phyloP scores from a whole-genome alignment of 257 asterid species.

The Scutellaria galericulata region DNA sequence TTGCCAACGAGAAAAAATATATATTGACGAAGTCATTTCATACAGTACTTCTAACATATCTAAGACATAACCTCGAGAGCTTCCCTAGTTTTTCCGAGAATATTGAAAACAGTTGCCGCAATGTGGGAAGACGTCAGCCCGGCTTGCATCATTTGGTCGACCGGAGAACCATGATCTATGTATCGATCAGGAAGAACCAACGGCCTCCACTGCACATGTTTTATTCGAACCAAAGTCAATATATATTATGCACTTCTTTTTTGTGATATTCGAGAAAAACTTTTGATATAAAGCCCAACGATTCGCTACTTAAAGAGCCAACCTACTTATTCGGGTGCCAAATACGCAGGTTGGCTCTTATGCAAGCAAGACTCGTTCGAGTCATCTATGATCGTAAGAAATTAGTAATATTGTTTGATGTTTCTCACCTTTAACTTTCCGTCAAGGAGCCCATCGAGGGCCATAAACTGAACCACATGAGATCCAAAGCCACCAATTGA shows the following conservation, averaged over 20 bases:
- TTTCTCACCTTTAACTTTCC: constrained; percentile 57
- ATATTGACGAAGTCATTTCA: not conserved
- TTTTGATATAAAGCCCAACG: not conserved
- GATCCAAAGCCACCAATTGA: constrained; percentile 69
- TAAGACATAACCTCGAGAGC: constrained; percentile 61
- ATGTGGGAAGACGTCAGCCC: constrained; percentile 65
- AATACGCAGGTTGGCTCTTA: not conserved
- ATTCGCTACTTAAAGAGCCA: not conserved
- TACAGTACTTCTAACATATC: not conserved
- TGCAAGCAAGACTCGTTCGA: no score
- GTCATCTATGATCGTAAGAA: no score
- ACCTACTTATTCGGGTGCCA: not conserved
- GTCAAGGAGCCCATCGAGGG: constrained; percentile 69
- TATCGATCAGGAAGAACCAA: constrained; percentile 71
- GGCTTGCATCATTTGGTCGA: constrained; percentile 58
- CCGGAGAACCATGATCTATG: constrained; percentile 71
- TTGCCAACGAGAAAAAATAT: no score
- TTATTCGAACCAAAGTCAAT: no score
- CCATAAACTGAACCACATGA: constrained; percentile 66
- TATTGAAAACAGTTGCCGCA: constrained; percentile 61
- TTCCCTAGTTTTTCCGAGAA: constrained; percentile 66
- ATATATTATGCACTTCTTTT: no score
- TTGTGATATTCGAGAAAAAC: not conserved
- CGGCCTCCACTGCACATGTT: constrained; percentile 69
- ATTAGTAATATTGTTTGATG: not conserved